A percentile compares a stretch with the other conserved stretches of the same genome.
phyloP scores from a whole-genome alignment of 495 filamentous ascomycete genomes.

The Neurospora sp. region DNA sequence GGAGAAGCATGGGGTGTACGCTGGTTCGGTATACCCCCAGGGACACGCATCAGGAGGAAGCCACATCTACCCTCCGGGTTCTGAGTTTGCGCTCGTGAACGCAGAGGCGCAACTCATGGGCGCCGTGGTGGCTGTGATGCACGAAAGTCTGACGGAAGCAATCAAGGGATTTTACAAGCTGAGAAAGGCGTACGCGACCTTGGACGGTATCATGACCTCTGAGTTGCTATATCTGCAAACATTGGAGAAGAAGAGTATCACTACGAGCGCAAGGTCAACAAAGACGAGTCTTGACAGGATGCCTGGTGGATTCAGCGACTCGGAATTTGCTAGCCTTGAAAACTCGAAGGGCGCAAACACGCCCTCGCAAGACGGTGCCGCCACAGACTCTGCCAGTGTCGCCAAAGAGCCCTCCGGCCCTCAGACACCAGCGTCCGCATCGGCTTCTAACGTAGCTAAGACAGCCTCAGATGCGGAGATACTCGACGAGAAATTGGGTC shows the following conservation, averaged over 20 bases:
- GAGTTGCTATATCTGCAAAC: conserved; percentile 34
- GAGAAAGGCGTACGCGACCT: conserved; percentile 75
- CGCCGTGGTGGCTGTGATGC: conserved; percentile 79
- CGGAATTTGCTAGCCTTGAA: conserved; percentile 21
- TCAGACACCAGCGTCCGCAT: conserved; percentile 17
- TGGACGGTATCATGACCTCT: conserved; percentile 57
- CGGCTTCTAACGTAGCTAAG: conserved; percentile 8
- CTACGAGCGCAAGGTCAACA: neutral
- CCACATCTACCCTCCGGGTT: conserved; percentile 63
- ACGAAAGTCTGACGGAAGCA: conserved; percentile 86
- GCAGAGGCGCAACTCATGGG: conserved; percentile 81
- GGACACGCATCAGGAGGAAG: conserved; percentile 6
- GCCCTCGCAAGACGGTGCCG: conserved; percentile 13
- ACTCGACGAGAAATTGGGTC: conserved; percentile 13
- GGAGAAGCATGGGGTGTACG: conserved; percentile 15
- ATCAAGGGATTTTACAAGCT: conserved; percentile 89
- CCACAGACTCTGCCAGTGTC: conserved; percentile 21
- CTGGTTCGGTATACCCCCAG: conserved; percentile 11
- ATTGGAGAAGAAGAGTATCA: neutral
- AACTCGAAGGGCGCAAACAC: neutral
- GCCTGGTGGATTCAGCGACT: conserved; percentile 26
- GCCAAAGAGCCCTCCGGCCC: conserved; percentile 18
- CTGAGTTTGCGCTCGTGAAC: conserved; percentile 66
- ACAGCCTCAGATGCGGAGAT: neutral
- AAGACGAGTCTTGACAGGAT: conserved; percentile 12